A percentile compares a stretch with the other conserved stretches of the same genome.
Conservation (phyloP, 768 basidiomycete genomes). For the Termitomyces eurrhizus region DNA sequence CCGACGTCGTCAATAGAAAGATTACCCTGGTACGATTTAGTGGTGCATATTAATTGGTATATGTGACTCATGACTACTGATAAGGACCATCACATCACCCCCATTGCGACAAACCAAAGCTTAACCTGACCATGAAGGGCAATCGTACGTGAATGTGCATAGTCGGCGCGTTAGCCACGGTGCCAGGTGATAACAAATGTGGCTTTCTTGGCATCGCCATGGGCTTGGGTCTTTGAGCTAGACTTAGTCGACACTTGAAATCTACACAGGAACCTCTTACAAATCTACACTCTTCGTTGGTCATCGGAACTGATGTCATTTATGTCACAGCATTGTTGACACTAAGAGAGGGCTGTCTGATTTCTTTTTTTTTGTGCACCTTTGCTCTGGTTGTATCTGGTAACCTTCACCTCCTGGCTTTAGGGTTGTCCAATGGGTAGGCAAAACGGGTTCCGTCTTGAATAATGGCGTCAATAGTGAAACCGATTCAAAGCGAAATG, state of each 20-base stretch:
- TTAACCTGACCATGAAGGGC: no score
- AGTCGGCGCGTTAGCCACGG: slow-evolving; percentile 5
- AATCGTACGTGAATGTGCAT: slow-evolving; percentile 7
- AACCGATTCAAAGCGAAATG: not conserved
- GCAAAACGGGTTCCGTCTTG: not conserved
- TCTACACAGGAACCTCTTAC: not conserved
- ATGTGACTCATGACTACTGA: no score
- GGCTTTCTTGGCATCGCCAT: slow-evolving; percentile 7
- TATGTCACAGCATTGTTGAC: not conserved
- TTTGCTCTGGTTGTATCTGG: not conserved
- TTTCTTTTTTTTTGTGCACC: no score
- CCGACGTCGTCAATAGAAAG: no score
- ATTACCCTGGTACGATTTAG: no score
- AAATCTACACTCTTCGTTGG: not conserved
- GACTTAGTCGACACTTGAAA: not conserved
- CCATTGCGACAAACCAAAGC: no score
- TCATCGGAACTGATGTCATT: not conserved
- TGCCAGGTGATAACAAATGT: slow-evolving; percentile 9
- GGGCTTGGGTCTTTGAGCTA: not conserved
- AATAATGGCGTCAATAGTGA: not conserved
- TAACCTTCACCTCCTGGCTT: not conserved
- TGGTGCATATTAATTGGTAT: no score
- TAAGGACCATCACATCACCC: no score
- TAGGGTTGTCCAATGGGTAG: not conserved
- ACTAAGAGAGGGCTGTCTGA: not conserved